Conservation (phyloP, 495 filamentous ascomycete genomes). For the Xylaria cubensis region DNA sequence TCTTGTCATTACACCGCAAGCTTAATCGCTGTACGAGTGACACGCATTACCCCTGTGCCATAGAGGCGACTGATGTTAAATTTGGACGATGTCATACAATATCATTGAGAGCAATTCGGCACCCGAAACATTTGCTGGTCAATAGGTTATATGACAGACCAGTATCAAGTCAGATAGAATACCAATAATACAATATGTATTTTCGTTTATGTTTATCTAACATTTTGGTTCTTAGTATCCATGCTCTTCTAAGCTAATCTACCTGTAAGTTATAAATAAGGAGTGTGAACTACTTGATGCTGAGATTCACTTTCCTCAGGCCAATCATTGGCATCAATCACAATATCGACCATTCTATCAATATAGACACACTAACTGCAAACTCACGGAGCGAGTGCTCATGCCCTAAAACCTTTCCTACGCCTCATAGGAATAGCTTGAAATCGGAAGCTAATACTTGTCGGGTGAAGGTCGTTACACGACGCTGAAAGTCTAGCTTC, state of each 20-base stretch:
- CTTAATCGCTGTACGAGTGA: conserved; percentile 26
- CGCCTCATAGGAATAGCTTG: background rate
- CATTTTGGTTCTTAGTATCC: background rate
- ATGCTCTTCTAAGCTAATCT: background rate
- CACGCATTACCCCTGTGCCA: conserved; percentile 34
- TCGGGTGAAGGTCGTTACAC: background rate
- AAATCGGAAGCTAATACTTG: background rate
- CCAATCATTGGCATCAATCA: background rate
- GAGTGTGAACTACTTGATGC: background rate
- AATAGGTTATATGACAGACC: background rate
- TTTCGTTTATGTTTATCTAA: background rate
- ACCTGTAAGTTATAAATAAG: background rate
- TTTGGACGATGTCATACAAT: background rate
- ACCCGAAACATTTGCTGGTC: too few species aligned
- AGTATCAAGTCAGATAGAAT: background rate
- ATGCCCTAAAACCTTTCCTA: background rate
- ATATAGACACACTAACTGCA: background rate
- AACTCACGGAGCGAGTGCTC: background rate
- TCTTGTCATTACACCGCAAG: conserved; percentile 30
- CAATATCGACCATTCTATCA: background rate
- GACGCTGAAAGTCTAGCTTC: background rate
- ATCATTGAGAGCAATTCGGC: background rate
- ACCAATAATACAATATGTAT: background rate
- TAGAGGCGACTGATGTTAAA: conserved; percentile 19
- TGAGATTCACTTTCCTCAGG: background rate